Base-by-base conservation (phyloP, 352 stramenopile species). In the Nothophytophthora sp. region DNA sequence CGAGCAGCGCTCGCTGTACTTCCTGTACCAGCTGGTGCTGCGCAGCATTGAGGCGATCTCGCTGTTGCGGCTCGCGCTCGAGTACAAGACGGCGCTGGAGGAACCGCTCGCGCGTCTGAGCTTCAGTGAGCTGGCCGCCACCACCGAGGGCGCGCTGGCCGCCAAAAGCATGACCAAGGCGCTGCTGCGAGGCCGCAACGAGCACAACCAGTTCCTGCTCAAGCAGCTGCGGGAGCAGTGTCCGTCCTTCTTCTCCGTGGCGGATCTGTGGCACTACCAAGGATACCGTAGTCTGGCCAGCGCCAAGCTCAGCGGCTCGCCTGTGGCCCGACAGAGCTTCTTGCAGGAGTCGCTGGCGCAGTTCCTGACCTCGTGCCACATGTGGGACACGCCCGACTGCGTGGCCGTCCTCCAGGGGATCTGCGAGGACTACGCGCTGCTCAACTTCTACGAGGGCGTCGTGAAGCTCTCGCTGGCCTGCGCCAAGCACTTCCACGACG, bases 391-490 rank as follows among this genome's bases (percentile, higher is more conserved):
- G 4, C 78, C 82, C 29, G 81, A 90, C 38, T 88, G 78, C 24
- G 46, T 95, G 22, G 76, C 83, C 7, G 85, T 92, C 15, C 60
- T 95, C 1, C 80, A 92, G 45, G 63, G 65, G 0, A 92, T 92
- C 23, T 95, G 85, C 42, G 78, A 91, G 23, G 80, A 91, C 55
- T 92, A 92, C 57, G 79, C 76, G 22, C 38, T 87, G 27, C 59
- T 95, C 10, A 75, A 88, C 27, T 95, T 77, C 42, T 92, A 93
- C 55, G 82, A 95, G 67, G 85, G 85, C n/a, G 80, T 89, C 4
- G 85, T 95, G 33, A 92, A 90, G 61, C 68, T 95, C 13, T 73
- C 81, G 15, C 71, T 95, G 2, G 81, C 85, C 9, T 92, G 81
- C 18, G 85, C 82, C 0, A 85, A 88, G 43, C 78, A 92, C 57